Base-by-base conservation (phyloP, 2,329 filamentous ascomycete species). In the Alternaria brassicicola region DNA sequence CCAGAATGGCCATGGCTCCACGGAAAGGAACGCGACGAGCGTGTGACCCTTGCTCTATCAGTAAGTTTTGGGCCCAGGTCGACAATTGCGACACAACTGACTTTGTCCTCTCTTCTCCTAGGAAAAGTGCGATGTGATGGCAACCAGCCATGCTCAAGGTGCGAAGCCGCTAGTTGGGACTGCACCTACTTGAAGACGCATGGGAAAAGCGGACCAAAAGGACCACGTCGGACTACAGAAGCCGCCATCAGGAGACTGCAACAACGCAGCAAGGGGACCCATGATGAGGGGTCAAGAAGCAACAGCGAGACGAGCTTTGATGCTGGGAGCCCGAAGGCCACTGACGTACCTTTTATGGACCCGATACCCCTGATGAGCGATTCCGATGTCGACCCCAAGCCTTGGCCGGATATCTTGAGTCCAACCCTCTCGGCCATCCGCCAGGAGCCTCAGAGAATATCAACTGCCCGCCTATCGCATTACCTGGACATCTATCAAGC, bases 101-200 rank as follows among this genome's bases (percentile, higher is more conserved):
- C 55, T 6, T 30, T 39, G 13, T 25, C 9, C 12, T 57, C 35
- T 17, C 31, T 33, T n/a, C 12, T 13, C 30, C 7, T 15, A 58
- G 55, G 55, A 39, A 76, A 76, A 57, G 70, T 75, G 25, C 64
- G 73, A 47, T 76, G 74, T 35, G 73, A 76, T 48, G 74, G 74
- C 46, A 71, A 71, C 28, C 67, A 71, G 49, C 74, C 74, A 28
- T 76, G 74, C 54, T 68, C 69, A 21, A 66, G 73, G 39, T 76
- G 74, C 51, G 61, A 66, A 35, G 71, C 71, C 17, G 73, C 73
- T 28, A 71, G 68, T n/a, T 76, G 72, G 72, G 73, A 74, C 41
- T 76, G 73, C 56, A 76, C 73, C 25, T 76, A 73, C 57, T 64
- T 76, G 38, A 76, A 76, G 52, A 75, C 71, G 3, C 73, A 75